Evolutionary conservation across 495 filamentous ascomycete genomes (phyloP).

Genomic region (Polyplosphaeria fusca): DNA sequence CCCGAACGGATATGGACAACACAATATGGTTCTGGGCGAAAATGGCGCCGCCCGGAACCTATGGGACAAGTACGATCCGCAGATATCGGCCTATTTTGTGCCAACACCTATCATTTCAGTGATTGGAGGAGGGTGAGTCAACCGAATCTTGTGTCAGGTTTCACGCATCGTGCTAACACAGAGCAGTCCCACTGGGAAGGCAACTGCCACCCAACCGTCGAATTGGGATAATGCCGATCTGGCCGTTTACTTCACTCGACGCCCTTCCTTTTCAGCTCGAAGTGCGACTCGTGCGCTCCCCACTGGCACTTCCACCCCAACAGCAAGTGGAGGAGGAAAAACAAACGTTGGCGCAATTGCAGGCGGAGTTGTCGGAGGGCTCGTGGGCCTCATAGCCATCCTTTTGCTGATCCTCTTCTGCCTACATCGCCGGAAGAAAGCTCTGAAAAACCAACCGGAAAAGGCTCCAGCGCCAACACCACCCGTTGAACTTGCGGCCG

Average conservation of each 20-base stretch:
- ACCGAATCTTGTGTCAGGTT: background rate
- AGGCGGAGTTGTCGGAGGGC: conserved; percentile 37
- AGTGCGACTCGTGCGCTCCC: conserved; percentile 29
- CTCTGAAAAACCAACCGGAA: conserved; percentile 9
- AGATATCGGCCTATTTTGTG: conserved; percentile 45
- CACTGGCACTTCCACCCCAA: conserved; percentile 19
- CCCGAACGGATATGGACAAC: conserved; percentile 40
- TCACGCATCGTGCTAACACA: conserved; percentile 1
- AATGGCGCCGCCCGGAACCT: conserved; percentile 36
- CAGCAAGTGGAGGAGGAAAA: conserved; percentile 5
- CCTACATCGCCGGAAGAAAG: conserved; percentile 33
- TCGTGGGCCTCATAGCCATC: conserved; percentile 29
- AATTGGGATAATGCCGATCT: conserved; percentile 37
- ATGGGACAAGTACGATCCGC: conserved; percentile 45
- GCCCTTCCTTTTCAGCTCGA: conserved; percentile 24
- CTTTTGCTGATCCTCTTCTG: conserved; percentile 34
- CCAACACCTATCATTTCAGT: conserved; percentile 43
- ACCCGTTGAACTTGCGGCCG: conserved; percentile 27
- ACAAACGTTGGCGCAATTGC: conserved; percentile 36
- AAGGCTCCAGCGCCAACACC: conserved; percentile 1
- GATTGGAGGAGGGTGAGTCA: conserved; percentile 47
- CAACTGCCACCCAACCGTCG: conserved; percentile 40
- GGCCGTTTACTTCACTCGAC: conserved; percentile 37
- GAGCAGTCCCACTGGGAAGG: conserved; percentile 41
- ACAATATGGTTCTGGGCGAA: conserved; percentile 49